phyloP scores from a whole-genome alignment of 352 stramenopile genomes.

The Pythium aristosporum region DNA sequence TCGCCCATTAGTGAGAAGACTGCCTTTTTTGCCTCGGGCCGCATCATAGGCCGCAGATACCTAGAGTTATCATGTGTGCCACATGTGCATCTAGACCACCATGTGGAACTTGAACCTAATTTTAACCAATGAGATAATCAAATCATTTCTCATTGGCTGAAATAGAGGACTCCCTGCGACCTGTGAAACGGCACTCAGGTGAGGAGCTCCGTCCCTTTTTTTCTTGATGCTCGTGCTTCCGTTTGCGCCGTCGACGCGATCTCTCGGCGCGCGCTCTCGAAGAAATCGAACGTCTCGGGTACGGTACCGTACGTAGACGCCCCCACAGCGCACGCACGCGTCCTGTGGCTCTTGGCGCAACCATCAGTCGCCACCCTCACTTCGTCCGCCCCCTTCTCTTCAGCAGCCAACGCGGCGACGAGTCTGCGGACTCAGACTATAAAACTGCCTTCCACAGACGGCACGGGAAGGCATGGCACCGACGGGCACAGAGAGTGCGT shows the following conservation, averaged over 20 bases:
- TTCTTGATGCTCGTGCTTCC: not conserved
- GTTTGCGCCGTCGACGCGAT: too few relatives aligned
- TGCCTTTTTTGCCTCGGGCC: not conserved
- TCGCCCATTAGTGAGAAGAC: constrained; percentile 11
- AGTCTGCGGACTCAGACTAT: too few relatives aligned
- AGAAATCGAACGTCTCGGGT: too few relatives aligned
- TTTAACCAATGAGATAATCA: constrained; percentile 1
- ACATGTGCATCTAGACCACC: not conserved
- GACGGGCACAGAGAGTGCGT: not conserved
- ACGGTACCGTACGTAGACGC: too few relatives aligned
- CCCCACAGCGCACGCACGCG: too few relatives aligned
- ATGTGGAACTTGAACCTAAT: not conserved
- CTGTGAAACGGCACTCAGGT: constrained; percentile 2
- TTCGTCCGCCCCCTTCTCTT: too few relatives aligned
- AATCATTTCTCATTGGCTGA: constrained; percentile 1
- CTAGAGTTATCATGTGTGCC: constrained; percentile 4
- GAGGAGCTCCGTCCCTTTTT: not conserved
- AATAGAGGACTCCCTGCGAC: too few relatives aligned
- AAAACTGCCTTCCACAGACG: too few relatives aligned
- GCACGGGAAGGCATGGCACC: not conserved
- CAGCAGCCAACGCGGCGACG: too few relatives aligned
- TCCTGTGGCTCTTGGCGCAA: too few relatives aligned
- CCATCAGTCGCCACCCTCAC: too few relatives aligned
- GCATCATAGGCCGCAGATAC: constrained; percentile 5
- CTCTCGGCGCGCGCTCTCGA: too few relatives aligned